These are phyloP conservation scores for Arxiozyma bovina DNA, from an alignment of 1,139 yeast genomes.

Conservation along the genomic window DNA sequence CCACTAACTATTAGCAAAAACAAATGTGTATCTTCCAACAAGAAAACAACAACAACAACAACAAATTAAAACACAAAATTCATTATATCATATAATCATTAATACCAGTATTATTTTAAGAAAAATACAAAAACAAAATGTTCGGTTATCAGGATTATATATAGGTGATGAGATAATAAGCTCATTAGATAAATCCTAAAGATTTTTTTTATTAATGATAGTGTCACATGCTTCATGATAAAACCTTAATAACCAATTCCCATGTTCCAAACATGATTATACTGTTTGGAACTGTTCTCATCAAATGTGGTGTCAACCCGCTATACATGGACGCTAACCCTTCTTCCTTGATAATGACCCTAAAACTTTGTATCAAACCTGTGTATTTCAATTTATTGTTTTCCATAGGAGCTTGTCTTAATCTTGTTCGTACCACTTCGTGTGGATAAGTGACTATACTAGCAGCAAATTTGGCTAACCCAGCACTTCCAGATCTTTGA, in stretches of 20 bases:
- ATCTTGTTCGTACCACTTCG: conserved; percentile 90
- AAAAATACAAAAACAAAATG: no score
- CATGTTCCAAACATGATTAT: conserved; percentile 99
- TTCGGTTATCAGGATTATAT: no score
- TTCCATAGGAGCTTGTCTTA: conserved; percentile 85
- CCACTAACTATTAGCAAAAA: not conserved
- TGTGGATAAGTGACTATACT: conserved; percentile 93
- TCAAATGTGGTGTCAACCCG: conserved; percentile 91
- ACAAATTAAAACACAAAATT: no score
- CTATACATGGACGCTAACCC: conserved; percentile 93
- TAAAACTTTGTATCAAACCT: conserved; percentile 82
- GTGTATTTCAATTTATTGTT: conserved; percentile 81
- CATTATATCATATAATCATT: not conserved
- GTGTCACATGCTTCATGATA: conserved; percentile 34
- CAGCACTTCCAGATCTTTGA: conserved; percentile 96
- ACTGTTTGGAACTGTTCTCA: conserved; percentile 95
- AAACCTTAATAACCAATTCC: conserved; percentile 77
- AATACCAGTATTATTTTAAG: no score
- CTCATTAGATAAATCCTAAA: no score
- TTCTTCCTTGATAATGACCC: conserved; percentile 75
- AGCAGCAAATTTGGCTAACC: conserved; percentile 89
- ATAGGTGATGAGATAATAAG: no score
- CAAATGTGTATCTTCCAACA: not conserved
- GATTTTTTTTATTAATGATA: no score
- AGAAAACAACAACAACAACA: not conserved